Percentiles rank a stretch among this genome's conserved stretches.
These are phyloP conservation scores for Microthyrium microscopicum DNA, from an alignment of 2,329 filamentous ascomycete genomes.

Conservation along the genomic window DNA sequence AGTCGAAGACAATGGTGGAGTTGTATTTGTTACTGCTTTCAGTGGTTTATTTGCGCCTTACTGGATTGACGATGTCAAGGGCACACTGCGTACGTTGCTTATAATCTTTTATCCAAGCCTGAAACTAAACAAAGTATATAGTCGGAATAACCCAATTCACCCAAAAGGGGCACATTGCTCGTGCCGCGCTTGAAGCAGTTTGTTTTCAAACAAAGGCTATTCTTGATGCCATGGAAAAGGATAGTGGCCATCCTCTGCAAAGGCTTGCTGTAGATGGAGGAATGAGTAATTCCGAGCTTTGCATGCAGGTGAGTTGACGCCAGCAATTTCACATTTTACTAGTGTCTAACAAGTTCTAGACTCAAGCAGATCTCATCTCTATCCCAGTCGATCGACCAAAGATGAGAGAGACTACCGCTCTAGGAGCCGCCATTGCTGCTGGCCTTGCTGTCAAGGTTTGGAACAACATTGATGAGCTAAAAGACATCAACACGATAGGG, in stretches of 20 bases:
- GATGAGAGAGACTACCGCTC: conserved; percentile 81
- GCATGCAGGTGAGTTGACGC: conserved; percentile 63
- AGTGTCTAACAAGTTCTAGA: conserved; percentile 21
- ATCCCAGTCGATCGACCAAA: conserved; percentile 70
- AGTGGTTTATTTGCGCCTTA: conserved; percentile 83
- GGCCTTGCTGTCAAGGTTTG: conserved; percentile 68
- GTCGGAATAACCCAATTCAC: conserved; percentile 80
- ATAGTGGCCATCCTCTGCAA: conserved; percentile 59
- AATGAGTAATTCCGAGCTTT: conserved; percentile 74
- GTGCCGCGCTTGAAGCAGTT: conserved; percentile 77
- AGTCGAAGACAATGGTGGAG: conserved; percentile 62
- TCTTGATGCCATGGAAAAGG: conserved; percentile 77
- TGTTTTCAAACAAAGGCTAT: conserved; percentile 91
- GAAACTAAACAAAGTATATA: not conserved
- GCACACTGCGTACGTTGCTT: conserved; percentile 40
- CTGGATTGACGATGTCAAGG: conserved; percentile 87
- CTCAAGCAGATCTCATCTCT: conserved; percentile 70
- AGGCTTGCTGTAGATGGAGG: conserved; percentile 74
- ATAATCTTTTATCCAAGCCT: not conserved
- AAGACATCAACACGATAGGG: conserved; percentile 53
- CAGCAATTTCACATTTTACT: not conserved
- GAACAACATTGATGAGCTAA: conserved; percentile 57
- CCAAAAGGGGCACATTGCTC: conserved; percentile 71
- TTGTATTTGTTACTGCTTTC: conserved; percentile 78
- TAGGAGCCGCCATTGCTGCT: conserved; percentile 82